These are phyloP conservation scores for Myxozyma lipomycoides DNA, from an alignment of 805 yeast species.

Conservation along the genomic window DNA sequence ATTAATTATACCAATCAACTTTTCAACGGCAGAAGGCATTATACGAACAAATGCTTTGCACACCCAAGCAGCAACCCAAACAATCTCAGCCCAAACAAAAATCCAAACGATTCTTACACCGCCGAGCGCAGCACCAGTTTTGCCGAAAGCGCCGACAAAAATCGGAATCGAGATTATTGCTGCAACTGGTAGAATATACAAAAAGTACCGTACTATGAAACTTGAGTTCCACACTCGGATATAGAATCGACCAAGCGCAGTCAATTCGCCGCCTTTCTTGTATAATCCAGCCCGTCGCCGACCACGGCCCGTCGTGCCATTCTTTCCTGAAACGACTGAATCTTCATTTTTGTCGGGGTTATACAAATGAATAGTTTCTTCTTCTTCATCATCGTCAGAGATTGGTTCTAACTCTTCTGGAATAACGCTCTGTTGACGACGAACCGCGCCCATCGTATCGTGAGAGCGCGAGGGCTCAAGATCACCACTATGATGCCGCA, in stretches of 20 bases:
- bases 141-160: slow-evolving; percentile 40
- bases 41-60: slow-evolving; percentile 37
- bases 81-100: slow-evolving; percentile 42
- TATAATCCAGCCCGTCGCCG: slow-evolving; percentile 1
- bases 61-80: slow-evolving; percentile 40
- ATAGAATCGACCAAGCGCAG: slow-evolving; percentile 7
- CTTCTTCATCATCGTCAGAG: not conserved
- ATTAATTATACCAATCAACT: slow-evolving; percentile 35
- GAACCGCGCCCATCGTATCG: too few species aligned
- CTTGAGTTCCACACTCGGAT: slow-evolving; percentile 13
- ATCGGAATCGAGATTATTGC: slow-evolving; percentile 39
- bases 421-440: not conserved
- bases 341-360: not conserved
- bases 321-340: not conserved
- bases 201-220: slow-evolving; percentile 35
- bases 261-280: not conserved
- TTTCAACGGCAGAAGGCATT: slow-evolving; percentile 34
- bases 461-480: not conserved
- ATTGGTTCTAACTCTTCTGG: not conserved
- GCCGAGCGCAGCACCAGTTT: slow-evolving; percentile 35
- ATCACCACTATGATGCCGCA: not conserved
- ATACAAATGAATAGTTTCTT: not conserved
- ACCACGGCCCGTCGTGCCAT: not conserved
- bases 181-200: slow-evolving; percentile 41
- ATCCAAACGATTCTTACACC: slow-evolving; percentile 39